Evolutionary conservation across 176 grass and related monocot genomes (phyloP).

Genomic region (sorghum (Sorghum bicolor)): DNA sequence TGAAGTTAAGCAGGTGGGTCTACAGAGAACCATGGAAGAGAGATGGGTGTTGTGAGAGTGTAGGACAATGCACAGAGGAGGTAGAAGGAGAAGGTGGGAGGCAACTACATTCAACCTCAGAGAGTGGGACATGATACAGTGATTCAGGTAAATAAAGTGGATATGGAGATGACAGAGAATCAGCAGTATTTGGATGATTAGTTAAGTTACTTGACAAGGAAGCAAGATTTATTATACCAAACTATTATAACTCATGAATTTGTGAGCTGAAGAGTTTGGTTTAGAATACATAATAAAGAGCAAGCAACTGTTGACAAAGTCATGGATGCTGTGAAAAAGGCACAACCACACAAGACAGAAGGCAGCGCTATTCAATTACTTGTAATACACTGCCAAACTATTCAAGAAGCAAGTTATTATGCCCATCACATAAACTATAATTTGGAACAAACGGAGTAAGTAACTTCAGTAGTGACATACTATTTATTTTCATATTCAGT

Average conservation of each 20-base stretch:
- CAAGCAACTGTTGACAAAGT: neutral
- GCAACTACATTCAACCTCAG: neutral
- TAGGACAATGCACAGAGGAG: neutral
- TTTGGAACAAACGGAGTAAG: neutral
- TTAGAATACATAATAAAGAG: conserved; percentile 1
- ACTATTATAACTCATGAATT: neutral
- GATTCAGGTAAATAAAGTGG: neutral
- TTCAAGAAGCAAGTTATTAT: neutral
- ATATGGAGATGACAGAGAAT: neutral
- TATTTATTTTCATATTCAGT: conserved; percentile 15
- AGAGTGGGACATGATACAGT: neutral
- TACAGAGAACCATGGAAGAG: neutral
- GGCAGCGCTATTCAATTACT: neutral
- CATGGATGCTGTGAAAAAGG: neutral
- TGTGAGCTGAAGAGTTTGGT: neutral
- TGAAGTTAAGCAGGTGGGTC: neutral
- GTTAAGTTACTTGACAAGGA: neutral
- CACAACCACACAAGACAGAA: neutral
- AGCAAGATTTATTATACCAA: neutral
- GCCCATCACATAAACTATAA: neutral
- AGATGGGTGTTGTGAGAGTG: neutral
- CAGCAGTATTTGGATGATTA: neutral
- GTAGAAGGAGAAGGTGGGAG: neutral
- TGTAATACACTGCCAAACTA: neutral
- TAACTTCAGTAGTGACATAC: conserved; percentile 13